Percentiles rank a stretch among this genome's conserved stretches.
These are phyloP conservation scores for Rhytidhysteron rufulum DNA, from an alignment of 2,329 filamentous ascomycete species.

Conservation along the genomic window DNA sequence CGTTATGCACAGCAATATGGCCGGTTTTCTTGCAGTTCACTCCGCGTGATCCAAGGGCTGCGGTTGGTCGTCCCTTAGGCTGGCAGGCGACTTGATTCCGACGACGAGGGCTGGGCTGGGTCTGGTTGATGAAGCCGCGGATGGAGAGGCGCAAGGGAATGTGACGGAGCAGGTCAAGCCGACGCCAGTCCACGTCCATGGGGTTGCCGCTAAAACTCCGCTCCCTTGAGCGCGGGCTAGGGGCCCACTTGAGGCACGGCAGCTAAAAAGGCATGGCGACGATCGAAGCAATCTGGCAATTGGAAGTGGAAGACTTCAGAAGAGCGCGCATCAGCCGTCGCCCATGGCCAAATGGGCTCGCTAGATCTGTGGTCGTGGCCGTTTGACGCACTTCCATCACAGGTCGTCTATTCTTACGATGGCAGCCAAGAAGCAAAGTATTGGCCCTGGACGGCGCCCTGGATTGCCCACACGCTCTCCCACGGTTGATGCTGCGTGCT, in stretches of 20 bases:
- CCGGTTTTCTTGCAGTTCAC: neutral
- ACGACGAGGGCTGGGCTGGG: neutral
- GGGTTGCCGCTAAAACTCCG: neutral
- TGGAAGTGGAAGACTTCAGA: too few species aligned
- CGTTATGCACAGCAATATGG: neutral
- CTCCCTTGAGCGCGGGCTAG: neutral
- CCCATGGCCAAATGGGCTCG: too few species aligned
- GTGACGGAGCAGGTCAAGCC: conserved; percentile 1
- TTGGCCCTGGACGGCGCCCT: too few species aligned
- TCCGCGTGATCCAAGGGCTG: conserved; percentile 1
- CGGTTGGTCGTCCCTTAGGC: neutral
- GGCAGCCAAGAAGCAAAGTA: too few species aligned
- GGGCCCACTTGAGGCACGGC: neutral
- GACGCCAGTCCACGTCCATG: neutral
- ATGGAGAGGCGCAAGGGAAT: neutral
- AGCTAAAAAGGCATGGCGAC: too few species aligned
- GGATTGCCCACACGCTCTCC: too few species aligned
- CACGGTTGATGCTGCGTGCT: neutral
- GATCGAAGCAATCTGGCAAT: too few species aligned
- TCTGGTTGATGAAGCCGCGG: neutral
- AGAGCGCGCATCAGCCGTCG: too few species aligned
- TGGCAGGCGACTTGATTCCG: neutral
- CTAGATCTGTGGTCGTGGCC: too few species aligned
- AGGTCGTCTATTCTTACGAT: too few species aligned
- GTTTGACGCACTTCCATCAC: too few species aligned